Conservation (phyloP, 768 basidiomycete species). For the Leucosporidium scottii region DNA sequence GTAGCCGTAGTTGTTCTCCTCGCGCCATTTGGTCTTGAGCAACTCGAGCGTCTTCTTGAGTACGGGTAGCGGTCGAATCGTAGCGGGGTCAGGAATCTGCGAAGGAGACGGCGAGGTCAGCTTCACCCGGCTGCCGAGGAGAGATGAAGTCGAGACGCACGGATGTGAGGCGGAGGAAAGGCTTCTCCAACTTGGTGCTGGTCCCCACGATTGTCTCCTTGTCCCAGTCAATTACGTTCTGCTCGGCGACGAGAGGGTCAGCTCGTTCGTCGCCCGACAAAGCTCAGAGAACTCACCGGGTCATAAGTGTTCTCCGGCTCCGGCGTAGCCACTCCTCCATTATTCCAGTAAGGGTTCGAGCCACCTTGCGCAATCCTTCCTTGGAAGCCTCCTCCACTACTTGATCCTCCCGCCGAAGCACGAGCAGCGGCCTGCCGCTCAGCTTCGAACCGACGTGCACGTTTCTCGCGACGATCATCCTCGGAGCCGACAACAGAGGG, state of each 20-base stretch:
- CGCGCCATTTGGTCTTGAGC: constrained; percentile 80
- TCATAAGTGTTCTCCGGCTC: constrained; percentile 27
- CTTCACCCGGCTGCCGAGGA: background rate
- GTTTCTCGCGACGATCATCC: constrained; percentile 44
- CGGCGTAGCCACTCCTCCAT: constrained; percentile 5
- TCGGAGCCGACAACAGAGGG: constrained; percentile 35
- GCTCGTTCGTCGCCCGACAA: background rate
- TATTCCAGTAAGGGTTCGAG: constrained; percentile 11
- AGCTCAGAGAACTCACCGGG: constrained; percentile 12
- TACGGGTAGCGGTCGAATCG: constrained; percentile 79
- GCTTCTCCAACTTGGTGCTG: constrained; percentile 82
- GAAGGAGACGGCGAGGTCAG: background rate
- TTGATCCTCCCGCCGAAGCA: constrained; percentile 4
- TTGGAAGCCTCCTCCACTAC: constrained; percentile 54
- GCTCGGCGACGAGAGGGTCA: constrained; percentile 1
- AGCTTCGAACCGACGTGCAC: constrained; percentile 75
- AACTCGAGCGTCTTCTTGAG: constrained; percentile 76
- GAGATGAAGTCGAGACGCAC: constrained; percentile 47
- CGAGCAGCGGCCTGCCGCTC: background rate
- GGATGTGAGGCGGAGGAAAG: constrained; percentile 86
- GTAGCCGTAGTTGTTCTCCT: constrained; percentile 71
- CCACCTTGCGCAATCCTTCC: constrained; percentile 49
- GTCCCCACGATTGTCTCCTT: constrained; percentile 90
- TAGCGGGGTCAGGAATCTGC: constrained; percentile 91
- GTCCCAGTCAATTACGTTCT: constrained; percentile 99